These are phyloP conservation scores for Colletotrichum graminicola DNA, from an alignment of 2,329 filamentous ascomycete species.

Conservation along the genomic window DNA sequence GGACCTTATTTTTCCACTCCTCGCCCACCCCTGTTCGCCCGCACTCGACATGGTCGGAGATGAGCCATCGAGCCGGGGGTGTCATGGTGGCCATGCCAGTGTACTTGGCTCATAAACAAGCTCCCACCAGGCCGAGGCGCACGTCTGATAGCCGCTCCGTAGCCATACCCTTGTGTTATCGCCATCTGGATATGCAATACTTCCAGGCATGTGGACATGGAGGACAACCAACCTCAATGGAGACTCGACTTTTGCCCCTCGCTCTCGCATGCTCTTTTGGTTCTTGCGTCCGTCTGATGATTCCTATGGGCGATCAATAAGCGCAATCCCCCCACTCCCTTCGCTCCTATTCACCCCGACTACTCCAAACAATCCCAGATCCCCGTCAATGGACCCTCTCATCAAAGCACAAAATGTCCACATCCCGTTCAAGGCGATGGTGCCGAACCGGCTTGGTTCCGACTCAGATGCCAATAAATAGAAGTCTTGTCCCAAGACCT, in stretches of 20 bases:
- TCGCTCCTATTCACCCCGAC: constrained; percentile 37
- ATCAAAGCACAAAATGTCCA: background rate
- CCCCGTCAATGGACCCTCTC: constrained; percentile 11
- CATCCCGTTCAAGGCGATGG: background rate
- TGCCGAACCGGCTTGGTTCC: constrained; percentile 35
- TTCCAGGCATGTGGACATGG: background rate
- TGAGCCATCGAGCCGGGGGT: constrained; percentile 21
- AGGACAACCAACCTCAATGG: constrained; percentile 27
- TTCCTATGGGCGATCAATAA: constrained; percentile 26
- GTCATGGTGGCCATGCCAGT: background rate
- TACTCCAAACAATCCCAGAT: constrained; percentile 6
- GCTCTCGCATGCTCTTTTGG: constrained; percentile 14
- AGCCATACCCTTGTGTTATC: constrained; percentile 1
- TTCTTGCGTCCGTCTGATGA: constrained; percentile 11
- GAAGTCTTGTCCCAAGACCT: constrained; percentile 17
- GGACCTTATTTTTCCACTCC: constrained; percentile 35
- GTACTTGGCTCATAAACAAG: constrained; percentile 35
- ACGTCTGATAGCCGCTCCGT: constrained; percentile 29
- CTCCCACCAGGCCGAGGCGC: background rate
- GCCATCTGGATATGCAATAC: background rate
- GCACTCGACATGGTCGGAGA: constrained; percentile 22
- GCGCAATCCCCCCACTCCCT: constrained; percentile 11
- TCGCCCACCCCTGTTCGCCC: constrained; percentile 10
- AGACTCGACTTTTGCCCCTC: constrained; percentile 24
- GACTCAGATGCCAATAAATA: constrained; percentile 25